Base-by-base conservation (phyloP, 2,329 filamentous ascomycete species). In the Westerdykella aurantiaca region DNA sequence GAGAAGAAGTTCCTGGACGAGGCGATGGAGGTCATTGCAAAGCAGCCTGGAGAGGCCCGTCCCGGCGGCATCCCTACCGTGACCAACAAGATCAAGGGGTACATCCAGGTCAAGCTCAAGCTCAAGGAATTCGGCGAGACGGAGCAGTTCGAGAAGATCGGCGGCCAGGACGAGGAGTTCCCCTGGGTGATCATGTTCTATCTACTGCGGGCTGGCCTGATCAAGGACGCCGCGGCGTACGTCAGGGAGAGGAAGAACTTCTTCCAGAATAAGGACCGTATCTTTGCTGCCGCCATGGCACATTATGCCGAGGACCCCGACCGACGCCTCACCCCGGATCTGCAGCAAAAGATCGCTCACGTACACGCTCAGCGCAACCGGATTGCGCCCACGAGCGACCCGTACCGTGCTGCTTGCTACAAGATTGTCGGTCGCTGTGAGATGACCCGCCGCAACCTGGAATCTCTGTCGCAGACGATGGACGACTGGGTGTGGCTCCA, bases 181-280 rank as follows among this genome's bases (percentile, higher is more conserved):
- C 85, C 90, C 51, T 98, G 93, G 93, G 89, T 90, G 35, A 78
- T 96, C 39, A 82, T 98, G 37, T 98, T 94, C 72, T 97, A 88
- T 68, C 78, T 97, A 34, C 73, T 98, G 18, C 82, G 93, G 37
- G 85, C 85, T 49, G 93, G 93, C 39, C 83, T 95, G 52, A 77
- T 93, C 41, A 77, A 78, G 13, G 91, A 97, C 66, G 91, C 91
- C 13, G 83, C 86, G 23, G 79, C 86, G 50, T 98, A 96, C 65
- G 88, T 97, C 45, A 84, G 84, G 56, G 79, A 81, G 50, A 86
- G 91, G 61, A 85, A 90, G 58, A 80, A 82, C 54, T 85, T 87
- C 47, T 96, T 98, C 76, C 81, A 88, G 56, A 88, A 86, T 54
- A 84, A 95, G 52, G 93, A 98, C 69, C 82, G 90, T 46, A 90